Evolutionary conservation across 2,329 filamentous ascomycete species (phyloP).

Genomic region (Myriosclerotinia scirpicola): DNA sequence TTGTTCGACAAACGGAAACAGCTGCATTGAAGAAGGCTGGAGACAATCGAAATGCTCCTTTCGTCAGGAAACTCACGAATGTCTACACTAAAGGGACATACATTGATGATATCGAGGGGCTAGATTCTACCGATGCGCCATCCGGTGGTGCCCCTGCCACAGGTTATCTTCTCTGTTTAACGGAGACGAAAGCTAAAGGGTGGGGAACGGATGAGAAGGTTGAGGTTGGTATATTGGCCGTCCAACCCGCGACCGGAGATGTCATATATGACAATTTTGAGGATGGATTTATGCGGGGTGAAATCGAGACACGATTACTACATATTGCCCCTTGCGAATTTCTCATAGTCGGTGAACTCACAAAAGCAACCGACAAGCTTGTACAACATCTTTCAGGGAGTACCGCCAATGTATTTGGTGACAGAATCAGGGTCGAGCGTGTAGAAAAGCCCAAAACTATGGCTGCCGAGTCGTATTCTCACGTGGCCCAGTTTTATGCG

Average conservation of each 20-base stretch:
- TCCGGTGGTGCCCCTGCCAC: slow-evolving; percentile 61
- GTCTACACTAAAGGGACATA: slow-evolving; percentile 98
- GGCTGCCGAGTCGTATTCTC: slow-evolving; percentile 80
- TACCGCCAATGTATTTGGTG: slow-evolving; percentile 88
- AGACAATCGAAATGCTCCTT: slow-evolving; percentile 90
- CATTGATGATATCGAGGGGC: slow-evolving; percentile 84
- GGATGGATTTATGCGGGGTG: slow-evolving; percentile 94
- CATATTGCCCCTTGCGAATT: slow-evolving; percentile 97
- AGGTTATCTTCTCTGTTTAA: slow-evolving; percentile 92
- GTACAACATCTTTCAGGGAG: slow-evolving; percentile 86
- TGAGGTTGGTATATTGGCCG: slow-evolving; percentile 85
- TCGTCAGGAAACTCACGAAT: slow-evolving; percentile 89
- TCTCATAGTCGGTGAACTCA: slow-evolving; percentile 85
- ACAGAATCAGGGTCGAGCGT: slow-evolving; percentile 82
- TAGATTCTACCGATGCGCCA: slow-evolving; percentile 58
- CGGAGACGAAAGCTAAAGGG: slow-evolving; percentile 76
- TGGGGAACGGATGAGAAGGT: slow-evolving; percentile 91
- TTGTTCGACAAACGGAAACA: slow-evolving; percentile 92
- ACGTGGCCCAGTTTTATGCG: slow-evolving; percentile 91
- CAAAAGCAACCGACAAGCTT: slow-evolving; percentile 88
- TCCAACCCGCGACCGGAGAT: slow-evolving; percentile 93
- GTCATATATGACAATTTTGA: slow-evolving; percentile 96
- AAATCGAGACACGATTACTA: slow-evolving; percentile 91
- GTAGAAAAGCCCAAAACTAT: slow-evolving; percentile 75
- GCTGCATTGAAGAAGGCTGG: slow-evolving; percentile 93